These are phyloP conservation scores for Suillus bovinus DNA, from an alignment of 768 basidiomycete species.

Conservation along the genomic window DNA sequence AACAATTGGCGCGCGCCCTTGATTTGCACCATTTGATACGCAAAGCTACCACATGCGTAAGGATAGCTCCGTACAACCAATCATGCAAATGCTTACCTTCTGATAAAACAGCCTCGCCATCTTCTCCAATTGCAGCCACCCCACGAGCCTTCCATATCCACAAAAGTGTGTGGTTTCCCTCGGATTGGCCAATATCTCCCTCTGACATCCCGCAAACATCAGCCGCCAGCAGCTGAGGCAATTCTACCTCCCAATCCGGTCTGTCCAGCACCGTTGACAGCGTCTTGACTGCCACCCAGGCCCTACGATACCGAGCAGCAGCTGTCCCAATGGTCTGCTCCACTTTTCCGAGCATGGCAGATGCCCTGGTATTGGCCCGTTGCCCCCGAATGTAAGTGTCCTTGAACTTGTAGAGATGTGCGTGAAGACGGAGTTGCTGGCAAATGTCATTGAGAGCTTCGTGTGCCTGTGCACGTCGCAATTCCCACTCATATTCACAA, in stretches of 20 bases:
- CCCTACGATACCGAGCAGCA: background rate
- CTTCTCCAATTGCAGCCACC: background rate
- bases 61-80: background rate
- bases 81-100: background rate
- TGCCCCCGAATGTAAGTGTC: background rate
- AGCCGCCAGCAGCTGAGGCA: background rate
- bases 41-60: background rate
- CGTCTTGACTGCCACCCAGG: background rate
- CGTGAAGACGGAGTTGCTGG: too few relatives aligned
- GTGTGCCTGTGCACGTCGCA: too few relatives aligned
- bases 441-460: too few relatives aligned
- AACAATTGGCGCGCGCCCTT: constrained; percentile 3
- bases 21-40: constrained; percentile 13
- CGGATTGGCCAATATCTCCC: background rate
- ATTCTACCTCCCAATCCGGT: background rate
- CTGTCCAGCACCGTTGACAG: background rate
- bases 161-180: background rate
- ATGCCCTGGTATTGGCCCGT: background rate
- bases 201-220: background rate
- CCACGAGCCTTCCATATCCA: background rate
- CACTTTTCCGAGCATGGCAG: background rate
- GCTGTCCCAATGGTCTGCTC: background rate
- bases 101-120: background rate
- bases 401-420: background rate
- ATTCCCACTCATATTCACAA: too few relatives aligned